Conservation (phyloP, 805 yeast genomes). For the Middelhovenomyces tepae region DNA sequence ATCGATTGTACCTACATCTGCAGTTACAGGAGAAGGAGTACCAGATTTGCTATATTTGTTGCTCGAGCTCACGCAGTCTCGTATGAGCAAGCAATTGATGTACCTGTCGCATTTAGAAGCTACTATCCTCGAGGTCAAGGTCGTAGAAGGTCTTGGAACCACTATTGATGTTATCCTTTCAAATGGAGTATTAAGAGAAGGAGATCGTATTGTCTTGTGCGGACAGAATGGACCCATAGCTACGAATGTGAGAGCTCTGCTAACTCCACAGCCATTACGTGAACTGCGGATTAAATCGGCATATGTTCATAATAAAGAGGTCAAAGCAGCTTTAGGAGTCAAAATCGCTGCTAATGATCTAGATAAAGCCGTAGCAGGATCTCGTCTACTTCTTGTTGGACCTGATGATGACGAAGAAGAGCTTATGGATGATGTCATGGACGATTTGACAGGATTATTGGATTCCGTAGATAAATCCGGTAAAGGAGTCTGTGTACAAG, state of each 20-base stretch:
- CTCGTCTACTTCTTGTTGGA: constrained; percentile 88
- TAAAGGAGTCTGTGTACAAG: constrained; percentile 96
- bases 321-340: constrained; percentile 98
- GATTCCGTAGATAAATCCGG: constrained; percentile 95
- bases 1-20: constrained; percentile 96
- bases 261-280: constrained; percentile 96
- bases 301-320: constrained; percentile 93
- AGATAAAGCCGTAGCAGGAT: constrained; percentile 98
- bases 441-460: constrained; percentile 86
- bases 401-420: constrained; percentile 98
- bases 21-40: constrained; percentile 99
- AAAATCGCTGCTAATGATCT: constrained; percentile 96
- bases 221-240: constrained; percentile 98
- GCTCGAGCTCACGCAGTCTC: constrained; percentile 91
- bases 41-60: constrained; percentile 96
- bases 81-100: constrained; percentile 98
- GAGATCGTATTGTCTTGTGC: constrained; percentile 91
- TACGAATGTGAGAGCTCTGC: constrained; percentile 87
- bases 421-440: constrained; percentile 96
- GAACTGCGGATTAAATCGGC: constrained; percentile 96
- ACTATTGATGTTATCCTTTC: constrained; percentile 96
- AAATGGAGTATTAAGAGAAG: constrained; percentile 92
- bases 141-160: constrained; percentile 96
- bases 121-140: constrained; percentile 94
- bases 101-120: constrained; percentile 92